phyloP scores from a whole-genome alignment of 495 filamentous ascomycete genomes.

The Tuber calosporum region DNA sequence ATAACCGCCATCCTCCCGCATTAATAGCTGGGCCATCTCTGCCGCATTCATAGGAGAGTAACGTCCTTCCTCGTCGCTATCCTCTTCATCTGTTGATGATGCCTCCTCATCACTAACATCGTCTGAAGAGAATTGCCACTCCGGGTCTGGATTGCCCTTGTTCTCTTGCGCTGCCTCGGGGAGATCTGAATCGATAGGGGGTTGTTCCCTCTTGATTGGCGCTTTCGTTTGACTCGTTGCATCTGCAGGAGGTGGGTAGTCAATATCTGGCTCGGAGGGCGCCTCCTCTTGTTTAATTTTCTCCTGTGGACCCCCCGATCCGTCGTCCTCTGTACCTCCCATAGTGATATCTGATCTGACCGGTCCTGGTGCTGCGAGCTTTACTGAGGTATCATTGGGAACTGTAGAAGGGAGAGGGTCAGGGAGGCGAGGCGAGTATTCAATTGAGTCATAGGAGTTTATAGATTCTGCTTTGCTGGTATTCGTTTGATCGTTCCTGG shows the following conservation, averaged over 20 bases:
- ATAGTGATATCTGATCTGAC: not conserved
- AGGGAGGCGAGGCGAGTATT: not conserved
- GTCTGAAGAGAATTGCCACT: slow-evolving; percentile 43
- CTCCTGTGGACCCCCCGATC: not conserved
- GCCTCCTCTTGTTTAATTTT: not conserved
- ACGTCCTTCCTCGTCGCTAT: slow-evolving; percentile 54
- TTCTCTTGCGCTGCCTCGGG: slow-evolving; percentile 45
- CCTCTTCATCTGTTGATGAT: slow-evolving; percentile 47
- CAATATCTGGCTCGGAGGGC: not conserved
- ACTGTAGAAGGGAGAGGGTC: not conserved
- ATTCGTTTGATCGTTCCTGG: not conserved
- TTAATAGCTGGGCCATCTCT: slow-evolving; percentile 71
- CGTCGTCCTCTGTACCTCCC: not conserved
- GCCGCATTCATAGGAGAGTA: slow-evolving; percentile 66
- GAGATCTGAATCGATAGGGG: slow-evolving; percentile 42
- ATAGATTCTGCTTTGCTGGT: not conserved
- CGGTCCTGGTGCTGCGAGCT: not conserved
- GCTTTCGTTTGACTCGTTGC: not conserved
- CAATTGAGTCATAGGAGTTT: not conserved
- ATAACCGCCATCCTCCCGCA: slow-evolving; percentile 64
- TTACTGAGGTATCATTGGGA: not conserved
- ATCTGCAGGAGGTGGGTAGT: not conserved
- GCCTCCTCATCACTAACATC: slow-evolving; percentile 5
- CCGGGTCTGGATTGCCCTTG: slow-evolving; percentile 59
- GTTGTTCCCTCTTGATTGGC: not conserved